Evolutionary conservation across 495 filamentous ascomycete genomes (phyloP), one percentile per base, ranked within the genome.

Genomic region (Trichocladium antarcticum): DNA sequence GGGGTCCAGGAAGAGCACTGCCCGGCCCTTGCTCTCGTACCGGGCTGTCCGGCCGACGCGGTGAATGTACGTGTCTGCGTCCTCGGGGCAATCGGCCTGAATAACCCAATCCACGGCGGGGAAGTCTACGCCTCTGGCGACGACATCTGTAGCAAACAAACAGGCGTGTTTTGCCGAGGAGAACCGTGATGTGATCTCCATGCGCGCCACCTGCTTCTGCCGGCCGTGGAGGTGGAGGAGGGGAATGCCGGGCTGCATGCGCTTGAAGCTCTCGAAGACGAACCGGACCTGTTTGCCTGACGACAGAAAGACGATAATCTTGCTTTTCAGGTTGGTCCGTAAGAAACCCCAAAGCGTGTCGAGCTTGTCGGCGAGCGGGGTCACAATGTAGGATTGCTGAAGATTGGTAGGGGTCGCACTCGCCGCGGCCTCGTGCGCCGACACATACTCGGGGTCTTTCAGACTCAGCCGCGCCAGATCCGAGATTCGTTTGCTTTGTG

Each of bases 51-150:
- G 80, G 14, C 92, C 92, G 11, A 96, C 93, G 43, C 92, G 82
- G 64, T 98, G 92, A 53, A 98, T 98, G 53, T 98, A 98, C 0
- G 92, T 97, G 53, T 95, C 92, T 1, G 84, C 84, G 65, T 98
- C 92, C 66, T 98, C 92, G 0, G 92, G 92, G 51, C 87, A 94
- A 63, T 98, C 92, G 22, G 87, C 66, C 59, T 98, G 92, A 38
- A 97, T 82, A 9, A 98, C 92, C 89, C 92, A 98, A 63, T 97
- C 92, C 1, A 98, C 89, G 11, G 89, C 86, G 0, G 92, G 92
- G 62, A 98, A 96, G 62, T 98, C 92, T 8, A 98, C 74, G 45
- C 92, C 92, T 56, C 92, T 76, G 0, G 92, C 92, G 29, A 89
- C 87, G 27, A 98, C 86, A 61, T 98, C 92, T 0, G 92, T 99